Evolutionary conservation across 2,329 filamentous ascomycete species (phyloP).

Genomic region (Aspergillus fructus): DNA sequence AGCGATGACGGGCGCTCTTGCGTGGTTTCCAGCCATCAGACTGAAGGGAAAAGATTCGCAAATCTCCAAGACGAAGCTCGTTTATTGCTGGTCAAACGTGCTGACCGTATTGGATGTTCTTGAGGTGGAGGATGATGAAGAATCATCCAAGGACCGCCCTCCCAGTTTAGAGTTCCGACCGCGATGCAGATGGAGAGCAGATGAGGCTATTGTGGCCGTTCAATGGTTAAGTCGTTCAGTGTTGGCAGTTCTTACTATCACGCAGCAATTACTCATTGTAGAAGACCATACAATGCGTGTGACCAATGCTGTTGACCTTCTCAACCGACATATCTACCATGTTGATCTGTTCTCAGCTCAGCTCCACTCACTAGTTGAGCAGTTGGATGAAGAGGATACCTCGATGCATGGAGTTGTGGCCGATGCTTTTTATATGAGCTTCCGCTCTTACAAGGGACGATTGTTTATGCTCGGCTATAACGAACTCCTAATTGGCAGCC

Average conservation of each 20-base stretch:
- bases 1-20: conserved; percentile 87
- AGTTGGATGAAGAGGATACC: conserved; percentile 79
- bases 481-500: conserved; percentile 81
- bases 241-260: conserved; percentile 86
- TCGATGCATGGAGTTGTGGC: conserved; percentile 95
- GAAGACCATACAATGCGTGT: conserved; percentile 87
- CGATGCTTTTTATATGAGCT: conserved; percentile 97
- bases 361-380: conserved; percentile 79
- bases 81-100: conserved; percentile 99
- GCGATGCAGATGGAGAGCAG: conserved; percentile 85
- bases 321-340: conserved; percentile 91
- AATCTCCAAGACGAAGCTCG: conserved; percentile 75
- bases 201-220: conserved; percentile 92
- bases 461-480: conserved; percentile 93
- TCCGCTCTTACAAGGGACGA: conserved; percentile 90
- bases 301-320: conserved; percentile 90
- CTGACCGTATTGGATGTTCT: conserved; percentile 88
- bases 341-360: conserved; percentile 86
- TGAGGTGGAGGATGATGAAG: conserved; percentile 57
- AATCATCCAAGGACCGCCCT: conserved; percentile 72
- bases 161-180: conserved; percentile 76
- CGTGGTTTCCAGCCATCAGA: conserved; percentile 96
- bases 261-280: conserved; percentile 85
- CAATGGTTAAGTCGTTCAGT: conserved; percentile 97
- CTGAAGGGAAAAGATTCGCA: conserved; percentile 72